These are phyloP conservation scores for Olyra latifolia DNA, from an alignment of 176 grass and related monocot species.

Conservation along the genomic window DNA sequence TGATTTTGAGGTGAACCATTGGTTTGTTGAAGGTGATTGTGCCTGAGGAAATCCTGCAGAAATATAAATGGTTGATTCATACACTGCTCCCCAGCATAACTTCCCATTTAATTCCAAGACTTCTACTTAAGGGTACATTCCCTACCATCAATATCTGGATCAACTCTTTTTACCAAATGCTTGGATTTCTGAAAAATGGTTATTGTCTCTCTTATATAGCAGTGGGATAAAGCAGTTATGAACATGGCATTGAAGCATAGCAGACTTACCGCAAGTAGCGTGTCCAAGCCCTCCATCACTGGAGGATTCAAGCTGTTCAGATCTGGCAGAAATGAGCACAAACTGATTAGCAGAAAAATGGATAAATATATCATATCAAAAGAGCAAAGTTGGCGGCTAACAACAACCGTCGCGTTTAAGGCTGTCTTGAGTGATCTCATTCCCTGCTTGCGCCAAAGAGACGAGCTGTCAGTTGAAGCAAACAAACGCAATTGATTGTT, in stretches of 20 bases:
- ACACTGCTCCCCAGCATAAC: not conserved
- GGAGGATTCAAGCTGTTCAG: constrained; percentile 72
- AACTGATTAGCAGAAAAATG: constrained; percentile 10
- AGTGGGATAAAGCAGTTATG: not conserved
- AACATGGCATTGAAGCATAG: not conserved
- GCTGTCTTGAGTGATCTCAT: constrained; percentile 66
- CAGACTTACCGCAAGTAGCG: constrained; percentile 56
- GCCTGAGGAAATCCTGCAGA: constrained; percentile 57
- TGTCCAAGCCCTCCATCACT: constrained; percentile 87
- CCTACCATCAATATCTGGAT: constrained; percentile 70
- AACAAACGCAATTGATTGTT: not conserved
- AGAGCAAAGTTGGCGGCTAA: constrained; percentile 3
- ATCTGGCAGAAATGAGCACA: constrained; percentile 48
- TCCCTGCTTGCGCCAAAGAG: constrained; percentile 77
- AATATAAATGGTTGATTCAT: not conserved
- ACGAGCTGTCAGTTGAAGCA: constrained; percentile 63
- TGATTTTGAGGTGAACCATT: constrained; percentile 94
- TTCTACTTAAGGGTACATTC: constrained; percentile 10
- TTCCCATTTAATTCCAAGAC: constrained; percentile 2
- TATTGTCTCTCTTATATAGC: not conserved
- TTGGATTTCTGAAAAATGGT: constrained; percentile 76
- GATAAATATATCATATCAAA: not conserved
- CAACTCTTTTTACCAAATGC: constrained; percentile 63
- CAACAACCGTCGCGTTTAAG: constrained; percentile 63
- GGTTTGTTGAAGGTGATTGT: constrained; percentile 43